Conservation (phyloP, 2,329 filamentous ascomycete species). For the Pseudogymnoascus sp. region DNA sequence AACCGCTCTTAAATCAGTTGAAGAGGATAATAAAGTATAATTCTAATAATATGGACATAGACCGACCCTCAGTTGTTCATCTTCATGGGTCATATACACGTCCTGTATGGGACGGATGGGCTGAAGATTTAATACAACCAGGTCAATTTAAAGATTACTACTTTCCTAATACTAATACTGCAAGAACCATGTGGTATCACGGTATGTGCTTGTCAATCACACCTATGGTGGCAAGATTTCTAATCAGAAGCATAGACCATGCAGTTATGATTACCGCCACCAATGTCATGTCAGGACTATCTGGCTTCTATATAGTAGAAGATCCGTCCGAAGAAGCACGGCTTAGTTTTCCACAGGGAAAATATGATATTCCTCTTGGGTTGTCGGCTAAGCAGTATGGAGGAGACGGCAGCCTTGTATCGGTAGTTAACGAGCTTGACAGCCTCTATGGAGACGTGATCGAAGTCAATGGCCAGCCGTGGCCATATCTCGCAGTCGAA, state of each 20-base stretch:
- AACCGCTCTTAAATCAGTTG: too few species aligned
- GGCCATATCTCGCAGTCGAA: constrained; percentile 52
- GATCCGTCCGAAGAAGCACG: neutral
- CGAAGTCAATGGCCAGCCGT: constrained; percentile 51
- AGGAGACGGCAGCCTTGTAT: constrained; percentile 41
- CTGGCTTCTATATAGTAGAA: too few species aligned
- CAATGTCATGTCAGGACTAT: too few species aligned
- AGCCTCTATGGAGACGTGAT: constrained; percentile 51
- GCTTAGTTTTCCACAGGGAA: constrained; percentile 41
- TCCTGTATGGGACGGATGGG: constrained; percentile 44
- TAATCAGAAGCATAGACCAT: too few species aligned
- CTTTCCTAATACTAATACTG: constrained; percentile 47
- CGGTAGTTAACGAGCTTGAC: constrained; percentile 36
- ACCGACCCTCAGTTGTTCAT: constrained; percentile 35
- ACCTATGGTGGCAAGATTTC: too few species aligned
- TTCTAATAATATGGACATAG: too few species aligned
- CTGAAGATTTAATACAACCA: constrained; percentile 38
- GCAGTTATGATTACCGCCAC: constrained; percentile 30
- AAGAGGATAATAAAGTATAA: too few species aligned
- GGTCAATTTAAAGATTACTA: constrained; percentile 56
- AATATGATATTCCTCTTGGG: constrained; percentile 45
- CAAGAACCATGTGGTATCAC: constrained; percentile 51
- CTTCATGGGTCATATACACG: constrained; percentile 46
- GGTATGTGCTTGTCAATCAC: constrained; percentile 26
- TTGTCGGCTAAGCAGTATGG: constrained; percentile 41